phyloP scores from a whole-genome alignment of 139 green algal species.

The Closterium sp. region DNA sequence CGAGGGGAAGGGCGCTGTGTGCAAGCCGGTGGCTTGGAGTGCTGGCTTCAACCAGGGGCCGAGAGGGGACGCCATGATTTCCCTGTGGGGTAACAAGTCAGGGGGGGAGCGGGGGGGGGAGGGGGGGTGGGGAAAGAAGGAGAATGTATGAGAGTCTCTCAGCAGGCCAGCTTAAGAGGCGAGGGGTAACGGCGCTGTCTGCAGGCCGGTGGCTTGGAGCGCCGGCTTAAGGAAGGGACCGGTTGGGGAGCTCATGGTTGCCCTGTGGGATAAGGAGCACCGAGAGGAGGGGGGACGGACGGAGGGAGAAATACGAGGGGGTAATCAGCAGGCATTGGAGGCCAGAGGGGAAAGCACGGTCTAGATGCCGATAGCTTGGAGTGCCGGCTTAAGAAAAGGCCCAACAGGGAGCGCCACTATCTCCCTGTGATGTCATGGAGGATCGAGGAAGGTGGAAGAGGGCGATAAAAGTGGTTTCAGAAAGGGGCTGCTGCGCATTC shows the following conservation, averaged over 20 bases:
- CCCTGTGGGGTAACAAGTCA: background rate
- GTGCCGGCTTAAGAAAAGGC: background rate
- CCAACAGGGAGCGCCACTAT: conserved; percentile 7
- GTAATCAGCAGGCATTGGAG: no score
- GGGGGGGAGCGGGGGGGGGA: background rate
- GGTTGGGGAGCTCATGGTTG: background rate
- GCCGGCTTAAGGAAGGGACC: background rate
- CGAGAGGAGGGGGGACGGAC: no score
- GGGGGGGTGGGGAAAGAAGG: background rate
- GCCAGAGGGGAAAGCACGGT: background rate
- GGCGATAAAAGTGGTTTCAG: background rate
- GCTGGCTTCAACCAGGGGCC: background rate
- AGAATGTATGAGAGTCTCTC: no score
- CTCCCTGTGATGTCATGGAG: conserved; percentile 1
- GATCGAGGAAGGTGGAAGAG: background rate
- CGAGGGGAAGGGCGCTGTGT: background rate
- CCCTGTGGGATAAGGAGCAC: background rate
- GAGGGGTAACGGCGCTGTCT: background rate
- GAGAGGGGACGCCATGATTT: background rate
- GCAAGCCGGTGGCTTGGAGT: background rate
- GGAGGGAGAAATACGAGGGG: no score
- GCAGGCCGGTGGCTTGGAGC: background rate
- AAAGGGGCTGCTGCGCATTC: no score
- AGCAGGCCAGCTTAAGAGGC: background rate
- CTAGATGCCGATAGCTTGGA: conserved; percentile 1